Base-by-base conservation (phyloP, 2,329 filamentous ascomycete species). In the Teratosphaeria gauchensis region DNA sequence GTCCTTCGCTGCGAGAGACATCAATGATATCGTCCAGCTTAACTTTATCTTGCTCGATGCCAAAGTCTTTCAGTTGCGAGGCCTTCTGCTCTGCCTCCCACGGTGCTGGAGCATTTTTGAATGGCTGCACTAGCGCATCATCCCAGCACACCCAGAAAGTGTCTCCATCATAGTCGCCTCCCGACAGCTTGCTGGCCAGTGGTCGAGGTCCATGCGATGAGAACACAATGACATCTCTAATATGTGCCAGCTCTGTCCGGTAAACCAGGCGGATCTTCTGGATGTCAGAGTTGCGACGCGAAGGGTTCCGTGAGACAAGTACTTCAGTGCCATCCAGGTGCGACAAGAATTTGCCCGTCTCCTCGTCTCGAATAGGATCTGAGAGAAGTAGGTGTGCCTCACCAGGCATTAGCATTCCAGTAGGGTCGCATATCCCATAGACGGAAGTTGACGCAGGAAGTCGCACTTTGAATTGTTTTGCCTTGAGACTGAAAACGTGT, bases 171-270 rank as follows among this genome's bases (percentile, higher is more conserved):
- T 91, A 92, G 66, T 92, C 89, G 0, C 89, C 89, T 0, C 89
- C 89, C 1, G 88, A 89, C 0, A 92, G 76, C 65, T 86, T 85
- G 8, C 84, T 81, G 0, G 88, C 89, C 0, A 91, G 77, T 0
- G 88, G 82, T 0, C 73, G 75, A 30, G 79, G 68, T 0, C 88
- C 88, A 60, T 80, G 82, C 0, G 77, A 78, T 0, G 89, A 79
- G 64, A 97, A 96, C 0, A 96, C 80, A 14, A 94, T 79, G 1
- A 96, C 85, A 65, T 96, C 87, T 61, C 87, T 87, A 0, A 96
- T 72, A 2, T 83, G 81, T 2, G 85, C 82, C 0, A 92, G 74
- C 51, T 84, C 78, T 0, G 79, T 77, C n/a, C 78, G 77, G 64
- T 74, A 79, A 0, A 82, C 76, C 0, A 79, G 78, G 33, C 68